phyloP scores from a whole-genome alignment of 2,329 filamentous ascomycete species.

The Colletotrichum agaves region DNA sequence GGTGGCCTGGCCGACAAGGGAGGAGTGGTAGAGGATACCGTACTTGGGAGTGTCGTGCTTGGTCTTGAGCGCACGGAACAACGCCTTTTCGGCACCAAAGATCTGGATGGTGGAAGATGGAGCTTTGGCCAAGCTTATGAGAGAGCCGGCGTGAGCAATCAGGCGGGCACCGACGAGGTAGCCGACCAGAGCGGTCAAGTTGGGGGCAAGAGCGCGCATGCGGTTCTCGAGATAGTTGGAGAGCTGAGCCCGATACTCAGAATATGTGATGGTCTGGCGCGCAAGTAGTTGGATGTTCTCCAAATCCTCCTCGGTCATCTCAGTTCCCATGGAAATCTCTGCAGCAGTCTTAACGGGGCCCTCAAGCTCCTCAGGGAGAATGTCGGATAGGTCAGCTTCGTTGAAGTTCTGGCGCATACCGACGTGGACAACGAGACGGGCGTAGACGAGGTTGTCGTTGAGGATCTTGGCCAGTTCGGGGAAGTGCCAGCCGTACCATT shows the following conservation, averaged over 20 bases:
- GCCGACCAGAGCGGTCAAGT: conserved; percentile 91
- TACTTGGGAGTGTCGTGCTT: conserved; percentile 99
- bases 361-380: conserved; percentile 96
- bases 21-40: conserved; percentile 92
- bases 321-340: conserved; percentile 98
- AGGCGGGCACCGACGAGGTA: conserved; percentile 94
- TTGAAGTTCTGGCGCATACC: conserved; percentile 87
- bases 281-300: conserved; percentile 92
- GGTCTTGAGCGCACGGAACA: conserved; percentile 98
- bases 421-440: conserved; percentile 86
- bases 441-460: conserved; percentile 96
- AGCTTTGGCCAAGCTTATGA: conserved; percentile 94
- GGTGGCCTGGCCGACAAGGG: conserved; percentile 94
- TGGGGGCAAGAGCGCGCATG: conserved; percentile 97
- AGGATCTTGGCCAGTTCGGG: conserved; percentile 97
- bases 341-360: conserved; percentile 90
- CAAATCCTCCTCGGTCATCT: conserved; percentile 92
- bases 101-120: conserved; percentile 98
- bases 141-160: conserved; percentile 92
- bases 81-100: conserved; percentile 96
- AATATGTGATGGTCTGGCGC: conserved; percentile 91
- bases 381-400: conserved; percentile 82
- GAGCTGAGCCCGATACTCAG: conserved; percentile 89
- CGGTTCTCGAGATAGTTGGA: conserved; percentile 89
- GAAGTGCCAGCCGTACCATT: conserved; percentile 99